Evolutionary conservation across 495 filamentous ascomycete species (phyloP).

Genomic region (Ramalina peruviana): DNA sequence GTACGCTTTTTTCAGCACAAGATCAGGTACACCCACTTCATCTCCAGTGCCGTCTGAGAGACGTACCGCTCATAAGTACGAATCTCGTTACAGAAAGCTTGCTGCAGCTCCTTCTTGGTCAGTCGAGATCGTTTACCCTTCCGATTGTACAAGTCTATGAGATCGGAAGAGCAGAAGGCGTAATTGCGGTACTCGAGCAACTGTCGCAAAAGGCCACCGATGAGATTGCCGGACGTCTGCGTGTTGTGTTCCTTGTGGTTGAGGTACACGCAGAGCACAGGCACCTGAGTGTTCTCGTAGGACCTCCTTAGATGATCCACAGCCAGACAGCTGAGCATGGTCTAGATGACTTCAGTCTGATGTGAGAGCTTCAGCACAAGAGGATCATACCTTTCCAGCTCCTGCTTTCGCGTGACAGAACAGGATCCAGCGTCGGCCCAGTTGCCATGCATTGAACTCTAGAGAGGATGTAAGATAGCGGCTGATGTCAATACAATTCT

Average conservation of each 20-base stretch:
- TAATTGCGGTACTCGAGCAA: slow-evolving; percentile 12
- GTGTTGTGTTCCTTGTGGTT: slow-evolving; percentile 12
- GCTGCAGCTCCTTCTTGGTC: neutral
- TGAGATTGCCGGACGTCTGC: slow-evolving; percentile 13
- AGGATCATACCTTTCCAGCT: slow-evolving; percentile 10
- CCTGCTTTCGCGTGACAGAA: slow-evolving; percentile 15
- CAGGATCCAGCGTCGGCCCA: slow-evolving; percentile 7
- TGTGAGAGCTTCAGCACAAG: neutral
- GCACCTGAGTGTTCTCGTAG: neutral
- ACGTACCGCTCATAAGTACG: slow-evolving; percentile 5
- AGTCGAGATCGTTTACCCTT: slow-evolving; percentile 6
- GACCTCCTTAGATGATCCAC: slow-evolving; percentile 8
- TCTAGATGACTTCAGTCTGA: neutral
- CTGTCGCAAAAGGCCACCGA: slow-evolving; percentile 19
- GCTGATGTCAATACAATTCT: slow-evolving; percentile 1
- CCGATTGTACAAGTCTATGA: slow-evolving; percentile 7
- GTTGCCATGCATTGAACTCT: slow-evolving; percentile 15
- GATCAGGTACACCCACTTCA: neutral
- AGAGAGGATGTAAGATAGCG: slow-evolving; percentile 7
- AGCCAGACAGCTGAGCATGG: slow-evolving; percentile 12
- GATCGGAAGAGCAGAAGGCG: slow-evolving; percentile 1
- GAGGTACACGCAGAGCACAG: slow-evolving; percentile 18
- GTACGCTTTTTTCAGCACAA: too few relatives aligned
- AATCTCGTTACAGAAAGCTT: slow-evolving; percentile 8
- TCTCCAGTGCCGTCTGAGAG: neutral